These are phyloP conservation scores for Xylaria sp. DNA, from an alignment of 495 filamentous ascomycete genomes.

Conservation along the genomic window DNA sequence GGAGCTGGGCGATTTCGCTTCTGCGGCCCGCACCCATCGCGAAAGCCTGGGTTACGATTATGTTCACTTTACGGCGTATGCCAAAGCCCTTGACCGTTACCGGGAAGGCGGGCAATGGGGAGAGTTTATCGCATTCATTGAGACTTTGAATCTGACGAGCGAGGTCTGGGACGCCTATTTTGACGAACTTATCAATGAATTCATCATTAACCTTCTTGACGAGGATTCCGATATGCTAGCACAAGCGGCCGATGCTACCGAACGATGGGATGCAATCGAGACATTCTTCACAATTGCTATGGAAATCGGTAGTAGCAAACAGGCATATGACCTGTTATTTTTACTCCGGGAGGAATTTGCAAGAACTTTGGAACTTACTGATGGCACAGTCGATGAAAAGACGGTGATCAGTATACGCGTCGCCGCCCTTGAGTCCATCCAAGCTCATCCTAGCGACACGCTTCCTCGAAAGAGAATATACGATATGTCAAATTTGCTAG, in stretches of 20 bases:
- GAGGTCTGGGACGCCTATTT: conserved; percentile 36
- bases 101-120: conserved; percentile 34
- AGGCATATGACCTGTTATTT: conserved; percentile 42
- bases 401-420: conserved; percentile 35
- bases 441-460: conserved; percentile 30
- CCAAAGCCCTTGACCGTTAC: conserved; percentile 40
- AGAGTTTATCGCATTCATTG: conserved; percentile 43
- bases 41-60: conserved; percentile 40
- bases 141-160: conserved; percentile 37
- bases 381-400: conserved; percentile 27
- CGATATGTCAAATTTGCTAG: conserved; percentile 29
- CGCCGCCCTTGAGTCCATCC: conserved; percentile 32
- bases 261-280: conserved; percentile 40
- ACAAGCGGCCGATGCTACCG: conserved; percentile 34
- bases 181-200: conserved; percentile 39
- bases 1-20: conserved; percentile 41
- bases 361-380: conserved; percentile 31
- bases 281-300: conserved; percentile 41
- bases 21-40: conserved; percentile 35
- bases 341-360: conserved; percentile 42
- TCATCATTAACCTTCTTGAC: conserved; percentile 30
- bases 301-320: conserved; percentile 37
- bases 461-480: conserved; percentile 32
- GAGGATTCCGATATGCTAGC: conserved; percentile 31
- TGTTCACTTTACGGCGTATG: conserved; percentile 38